Evolutionary conservation across 306 rosid species (phyloP).

Genomic region (Vigna angularis): DNA sequence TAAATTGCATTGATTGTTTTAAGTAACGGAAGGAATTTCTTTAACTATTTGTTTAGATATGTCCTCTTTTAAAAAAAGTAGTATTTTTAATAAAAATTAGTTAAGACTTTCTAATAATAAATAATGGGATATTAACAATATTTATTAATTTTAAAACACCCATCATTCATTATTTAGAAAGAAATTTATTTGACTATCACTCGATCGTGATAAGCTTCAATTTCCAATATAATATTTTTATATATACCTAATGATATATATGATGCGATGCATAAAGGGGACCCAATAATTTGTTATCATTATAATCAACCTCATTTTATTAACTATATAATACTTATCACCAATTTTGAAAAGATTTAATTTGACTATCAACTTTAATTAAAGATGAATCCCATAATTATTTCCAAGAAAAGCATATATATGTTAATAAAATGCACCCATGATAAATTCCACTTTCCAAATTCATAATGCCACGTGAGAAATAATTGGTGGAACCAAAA

Average conservation of each 20-base stretch:
- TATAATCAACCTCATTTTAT: neutral
- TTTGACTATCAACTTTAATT: neutral
- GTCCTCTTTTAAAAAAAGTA: no score
- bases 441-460: neutral
- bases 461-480: conserved; percentile 3
- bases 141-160: no score
- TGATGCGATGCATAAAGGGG: neutral
- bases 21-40: no score
- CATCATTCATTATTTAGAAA: neutral
- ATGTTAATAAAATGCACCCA: neutral
- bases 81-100: no score
- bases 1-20: no score
- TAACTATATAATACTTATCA: neutral
- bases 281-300: neutral
- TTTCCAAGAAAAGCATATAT: neutral
- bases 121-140: no score
- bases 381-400: neutral
- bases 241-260: neutral
- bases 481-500: neutral
- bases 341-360: neutral
- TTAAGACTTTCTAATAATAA: no score
- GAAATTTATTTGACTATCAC: neutral
- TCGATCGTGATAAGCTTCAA: neutral
- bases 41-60: no score
- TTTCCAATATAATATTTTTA: neutral